Evolutionary conservation across 495 filamentous ascomycete species (phyloP), one percentile per base, ranked within the genome.

Genomic region (Penicillium coprophilum): DNA sequence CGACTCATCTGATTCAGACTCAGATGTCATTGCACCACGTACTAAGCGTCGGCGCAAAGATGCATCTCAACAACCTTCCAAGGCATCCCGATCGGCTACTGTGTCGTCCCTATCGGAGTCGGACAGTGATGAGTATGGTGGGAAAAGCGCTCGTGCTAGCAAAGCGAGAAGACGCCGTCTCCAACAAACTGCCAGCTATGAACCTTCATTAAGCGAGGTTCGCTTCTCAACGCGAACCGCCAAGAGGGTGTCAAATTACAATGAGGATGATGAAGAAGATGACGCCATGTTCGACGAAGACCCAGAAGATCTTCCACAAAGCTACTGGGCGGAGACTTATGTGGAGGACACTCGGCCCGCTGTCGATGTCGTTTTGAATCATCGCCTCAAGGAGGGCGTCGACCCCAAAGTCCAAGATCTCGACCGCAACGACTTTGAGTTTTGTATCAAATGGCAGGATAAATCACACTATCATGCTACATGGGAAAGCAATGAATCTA

Each of bases 401-500:
- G 79, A 85, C 73, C 71, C 84, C 30, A 70, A 73, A 24, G 74
- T 79, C 20, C 64, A 70, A n/a, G 77, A 85, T 50, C 58, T 83
- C 38, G 81, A 79, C 20, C 88, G 89, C 58, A 83, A 91, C 51
- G 89, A 96, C 62, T 97, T 91, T 58, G 89, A 96, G 56, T 98
- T 90, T 69, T 91, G 87, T 66, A 92, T 99, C 63, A 99, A 99
- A 78, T 99, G 94, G 94, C 91, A 96, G 71, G 88, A 84, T 57
- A 88, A 90, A 72, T 95, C 94, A 21, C 90, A 97, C 70, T 90
- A 91, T 61, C 94, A 99, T 76, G 86, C 92, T 28, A 94, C 93
- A 3, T 97, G 95, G 95, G 91, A 96, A 70, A 84, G 84, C 0
- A 84, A 86, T 21, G 86, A 90, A 49, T 79, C 73, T 44, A 79